Percentiles rank a stretch among this genome's conserved stretches.
phyloP scores from a whole-genome alignment of 768 basidiomycete species.

The Ramaria sp. region DNA sequence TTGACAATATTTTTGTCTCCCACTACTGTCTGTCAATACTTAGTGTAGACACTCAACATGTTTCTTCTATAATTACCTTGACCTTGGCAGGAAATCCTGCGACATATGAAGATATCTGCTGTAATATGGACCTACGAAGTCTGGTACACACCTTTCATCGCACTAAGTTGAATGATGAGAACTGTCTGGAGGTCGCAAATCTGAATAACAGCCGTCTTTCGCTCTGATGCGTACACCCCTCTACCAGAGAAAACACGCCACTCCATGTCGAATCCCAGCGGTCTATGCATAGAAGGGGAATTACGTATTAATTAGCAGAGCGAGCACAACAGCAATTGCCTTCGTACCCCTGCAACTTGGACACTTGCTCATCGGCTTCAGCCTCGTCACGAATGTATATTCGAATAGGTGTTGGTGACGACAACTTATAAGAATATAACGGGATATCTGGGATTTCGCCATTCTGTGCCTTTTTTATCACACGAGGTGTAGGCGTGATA shows the following conservation, averaged over 20 bases:
- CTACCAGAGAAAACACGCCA: slow-evolving; percentile 31
- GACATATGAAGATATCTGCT: background rate
- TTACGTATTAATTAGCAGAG: no score
- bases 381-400: slow-evolving; percentile 31
- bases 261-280: slow-evolving; percentile 43
- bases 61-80: slow-evolving; percentile 19
- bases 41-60: background rate
- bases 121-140: background rate
- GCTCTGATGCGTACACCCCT: slow-evolving; percentile 17
- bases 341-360: slow-evolving; percentile 26
- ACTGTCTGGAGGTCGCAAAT: slow-evolving; percentile 32
- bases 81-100: slow-evolving; percentile 35
- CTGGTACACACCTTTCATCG: slow-evolving; percentile 31
- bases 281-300: slow-evolving; percentile 17
- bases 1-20: slow-evolving; percentile 31
- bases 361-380: slow-evolving; percentile 31
- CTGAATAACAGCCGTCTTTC: slow-evolving; percentile 35
- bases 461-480: background rate
- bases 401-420: slow-evolving; percentile 21
- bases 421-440: slow-evolving; percentile 29
- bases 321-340: no score
- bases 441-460: slow-evolving; percentile 14
- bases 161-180: slow-evolving; percentile 36
- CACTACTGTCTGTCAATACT: slow-evolving; percentile 29
- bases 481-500: background rate